These are phyloP conservation scores for Rheum nobile DNA, from an alignment of 148 eudicot genomes.

Conservation along the genomic window DNA sequence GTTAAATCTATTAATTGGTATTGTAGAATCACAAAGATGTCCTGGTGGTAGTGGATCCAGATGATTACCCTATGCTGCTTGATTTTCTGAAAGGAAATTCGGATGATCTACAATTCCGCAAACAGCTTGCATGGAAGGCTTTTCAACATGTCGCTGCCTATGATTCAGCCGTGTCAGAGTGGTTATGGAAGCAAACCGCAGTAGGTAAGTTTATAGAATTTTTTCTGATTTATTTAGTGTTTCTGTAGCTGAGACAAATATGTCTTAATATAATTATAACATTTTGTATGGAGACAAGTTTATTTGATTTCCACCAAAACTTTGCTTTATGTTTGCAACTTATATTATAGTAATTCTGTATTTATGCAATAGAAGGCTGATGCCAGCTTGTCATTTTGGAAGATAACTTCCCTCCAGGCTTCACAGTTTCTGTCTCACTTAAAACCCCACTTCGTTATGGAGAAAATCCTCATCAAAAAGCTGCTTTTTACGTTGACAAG, in stretches of 20 bases:
- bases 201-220: conserved; percentile 41
- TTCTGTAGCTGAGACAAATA: not conserved
- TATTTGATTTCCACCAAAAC: not conserved
- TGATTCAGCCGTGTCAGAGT: conserved; percentile 97
- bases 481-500: conserved; percentile 85
- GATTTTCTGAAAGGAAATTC: conserved; percentile 42
- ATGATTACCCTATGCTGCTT: conserved; percentile 62
- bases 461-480: conserved; percentile 96
- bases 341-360: not conserved
- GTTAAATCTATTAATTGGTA: not conserved
- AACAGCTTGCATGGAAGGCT: conserved; percentile 89
- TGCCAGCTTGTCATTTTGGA: conserved; percentile 8
- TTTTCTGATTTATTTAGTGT: not conserved
- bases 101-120: conserved; percentile 54
- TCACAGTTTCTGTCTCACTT: conserved; percentile 62
- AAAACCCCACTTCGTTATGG: conserved; percentile 86
- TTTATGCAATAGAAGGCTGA: not conserved
- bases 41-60: conserved; percentile 83
- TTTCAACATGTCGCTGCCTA: conserved; percentile 87
- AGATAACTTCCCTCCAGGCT: conserved; percentile 78
- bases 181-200: conserved; percentile 84
- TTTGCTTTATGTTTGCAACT: not conserved
- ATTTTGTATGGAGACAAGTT: not conserved
- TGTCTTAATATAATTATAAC: not conserved
- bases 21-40: conserved; percentile 88